These are phyloP conservation scores for Melaleuca quinquenervia DNA, from an alignment of 345 rosid species.

Conservation along the genomic window DNA sequence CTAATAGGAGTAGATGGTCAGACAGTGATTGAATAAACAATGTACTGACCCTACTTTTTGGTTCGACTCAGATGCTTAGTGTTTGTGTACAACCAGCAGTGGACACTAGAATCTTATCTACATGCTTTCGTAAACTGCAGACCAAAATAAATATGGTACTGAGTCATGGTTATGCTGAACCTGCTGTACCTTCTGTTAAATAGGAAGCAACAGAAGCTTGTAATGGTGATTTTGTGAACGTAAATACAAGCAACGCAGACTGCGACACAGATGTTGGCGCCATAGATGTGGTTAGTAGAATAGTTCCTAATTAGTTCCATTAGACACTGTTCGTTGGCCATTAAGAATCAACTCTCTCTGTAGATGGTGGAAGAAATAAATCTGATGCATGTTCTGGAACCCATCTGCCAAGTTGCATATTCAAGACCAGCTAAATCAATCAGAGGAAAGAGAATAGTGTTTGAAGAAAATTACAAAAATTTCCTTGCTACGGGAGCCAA, in stretches of 20 bases:
- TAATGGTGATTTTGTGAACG: slow-evolving; percentile 11
- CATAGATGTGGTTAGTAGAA: slow-evolving; percentile 8
- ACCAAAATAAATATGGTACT: neutral
- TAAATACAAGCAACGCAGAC: slow-evolving; percentile 10
- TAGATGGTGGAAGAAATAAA: slow-evolving; percentile 21
- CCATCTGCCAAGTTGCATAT: slow-evolving; percentile 16
- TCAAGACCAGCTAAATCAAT: neutral
- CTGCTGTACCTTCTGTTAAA: neutral
- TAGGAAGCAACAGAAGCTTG: slow-evolving; percentile 8
- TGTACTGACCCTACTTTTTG: neutral
- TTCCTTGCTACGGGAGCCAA: slow-evolving; percentile 1
- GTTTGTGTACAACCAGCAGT: neutral
- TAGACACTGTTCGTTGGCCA: neutral
- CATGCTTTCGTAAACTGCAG: neutral
- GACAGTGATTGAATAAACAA: neutral
- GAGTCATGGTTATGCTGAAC: neutral
- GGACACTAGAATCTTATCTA: neutral
- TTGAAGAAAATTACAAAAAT: slow-evolving; percentile 6
- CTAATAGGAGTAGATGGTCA: neutral
- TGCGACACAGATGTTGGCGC: slow-evolving; percentile 4
- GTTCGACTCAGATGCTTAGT: neutral
- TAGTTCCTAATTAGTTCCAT: neutral
- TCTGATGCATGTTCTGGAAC: slow-evolving; percentile 20
- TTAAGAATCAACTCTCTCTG: neutral
- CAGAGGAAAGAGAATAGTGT: slow-evolving; percentile 8